These are phyloP conservation scores for Striga hermonthica DNA, from an alignment of 305 asterid species.

Conservation along the genomic window DNA sequence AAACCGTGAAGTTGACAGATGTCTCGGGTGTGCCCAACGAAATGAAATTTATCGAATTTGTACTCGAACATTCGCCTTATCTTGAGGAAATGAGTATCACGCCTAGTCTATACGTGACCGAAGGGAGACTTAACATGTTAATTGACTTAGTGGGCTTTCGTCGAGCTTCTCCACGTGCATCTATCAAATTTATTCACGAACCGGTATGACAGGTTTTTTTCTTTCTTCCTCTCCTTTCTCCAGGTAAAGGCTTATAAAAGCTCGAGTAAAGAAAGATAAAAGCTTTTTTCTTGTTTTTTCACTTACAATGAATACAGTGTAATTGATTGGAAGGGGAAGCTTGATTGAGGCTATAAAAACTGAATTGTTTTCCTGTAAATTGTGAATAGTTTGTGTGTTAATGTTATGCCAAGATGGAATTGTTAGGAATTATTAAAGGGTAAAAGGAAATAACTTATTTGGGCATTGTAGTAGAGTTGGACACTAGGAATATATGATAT, in stretches of 20 bases:
- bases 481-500: too few relatives aligned
- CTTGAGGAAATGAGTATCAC: conserved; percentile 57
- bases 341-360: neutral
- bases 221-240: too few relatives aligned
- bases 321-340: conserved; percentile 2
- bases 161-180: conserved; percentile 77
- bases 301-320: neutral
- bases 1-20: conserved; percentile 57
- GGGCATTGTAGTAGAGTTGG: too few relatives aligned
- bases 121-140: conserved; percentile 53
- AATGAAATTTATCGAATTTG: conserved; percentile 62
- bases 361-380: neutral
- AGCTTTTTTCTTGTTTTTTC: neutral
- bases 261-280: neutral
- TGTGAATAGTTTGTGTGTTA: neutral
- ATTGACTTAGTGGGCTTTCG: conserved; percentile 63
- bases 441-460: too few relatives aligned
- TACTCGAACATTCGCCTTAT: conserved; percentile 62
- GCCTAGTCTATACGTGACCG: conserved; percentile 49
- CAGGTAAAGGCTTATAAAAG: neutral
- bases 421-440: too few relatives aligned
- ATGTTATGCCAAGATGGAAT: too few relatives aligned
- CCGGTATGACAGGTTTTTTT: conserved; percentile 28
- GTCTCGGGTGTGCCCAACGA: conserved; percentile 58
- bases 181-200: conserved; percentile 50